Base-by-base conservation (phyloP, 768 basidiomycete species). In the Suillus spraguei region DNA sequence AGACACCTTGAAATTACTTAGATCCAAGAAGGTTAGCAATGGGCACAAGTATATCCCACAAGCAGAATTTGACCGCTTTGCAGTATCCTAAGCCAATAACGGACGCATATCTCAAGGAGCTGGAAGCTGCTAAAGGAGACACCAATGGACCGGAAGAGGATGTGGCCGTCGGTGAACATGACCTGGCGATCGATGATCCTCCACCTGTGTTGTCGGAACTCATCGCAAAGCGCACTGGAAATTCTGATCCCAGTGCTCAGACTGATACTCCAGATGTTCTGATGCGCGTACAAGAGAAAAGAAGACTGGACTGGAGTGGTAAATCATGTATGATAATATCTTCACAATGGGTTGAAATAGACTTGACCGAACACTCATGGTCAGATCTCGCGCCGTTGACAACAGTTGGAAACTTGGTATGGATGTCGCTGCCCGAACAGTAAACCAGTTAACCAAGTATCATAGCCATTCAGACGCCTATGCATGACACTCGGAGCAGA, bases 331-430 rank as follows among this genome's bases (percentile, higher is more conserved):
- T 52, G 88, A 75, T 8, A 28, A 24, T 16, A 8, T 56, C 35
- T 36, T 46, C 24, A 17, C 39, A 20, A 33, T 46, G 79, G 77
- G 79, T 65, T 73, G 83, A 50, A 79, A 81, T 32, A 68, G 28
- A 50, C 28, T 39, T 53, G 10, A 60, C 49, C 20, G 9, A 49
- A 32, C 16, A 5, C 16, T 33, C 46, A 28, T 41, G 14, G 60
- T 32, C 54, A 85, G 84, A 90, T 72, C 80, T 90, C 7, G 88
- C 88, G 4, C 97, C 97, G 3, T 77, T 99, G 22, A 98, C 97
- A 1, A 99, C 97, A 0, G 95, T 96, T 44, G 97, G 97, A 16
- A 99, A 99, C 71, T 76, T 99, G 73, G 95, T 94, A 72, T 53
- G 85, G 76, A 28, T 50, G 60, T 65, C 36, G 35, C 59, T 14